phyloP scores from a whole-genome alignment of 495 filamentous ascomycete genomes.

The Jackrogersella multiformis region DNA sequence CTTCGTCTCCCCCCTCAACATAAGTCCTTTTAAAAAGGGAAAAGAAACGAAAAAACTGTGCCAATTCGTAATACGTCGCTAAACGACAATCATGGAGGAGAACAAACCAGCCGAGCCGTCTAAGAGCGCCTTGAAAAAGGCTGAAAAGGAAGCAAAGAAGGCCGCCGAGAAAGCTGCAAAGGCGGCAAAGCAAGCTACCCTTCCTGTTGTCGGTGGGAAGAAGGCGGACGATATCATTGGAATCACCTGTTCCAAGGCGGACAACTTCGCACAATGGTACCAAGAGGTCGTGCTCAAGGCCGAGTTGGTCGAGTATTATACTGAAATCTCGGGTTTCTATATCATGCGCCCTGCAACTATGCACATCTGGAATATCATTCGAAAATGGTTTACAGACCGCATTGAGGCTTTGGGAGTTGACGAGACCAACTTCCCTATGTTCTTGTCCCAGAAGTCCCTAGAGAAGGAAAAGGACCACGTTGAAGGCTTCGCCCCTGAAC shows the following conservation, averaged over 20 bases:
- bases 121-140: slow-evolving; percentile 79
- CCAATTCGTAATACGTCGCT: neutral
- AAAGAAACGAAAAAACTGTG: no score
- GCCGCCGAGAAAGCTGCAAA: slow-evolving; percentile 74
- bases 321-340: slow-evolving; percentile 86
- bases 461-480: slow-evolving; percentile 96
- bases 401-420: slow-evolving; percentile 92
- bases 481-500: slow-evolving; percentile 96
- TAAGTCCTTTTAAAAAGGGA: no score
- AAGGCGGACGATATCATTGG: slow-evolving; percentile 76
- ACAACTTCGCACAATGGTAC: slow-evolving; percentile 95
- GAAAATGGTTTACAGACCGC: slow-evolving; percentile 83
- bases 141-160: slow-evolving; percentile 67
- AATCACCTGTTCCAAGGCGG: slow-evolving; percentile 82
- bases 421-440: slow-evolving; percentile 96
- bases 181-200: slow-evolving; percentile 63
- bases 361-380: slow-evolving; percentile 92
- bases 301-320: slow-evolving; percentile 91
- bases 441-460: slow-evolving; percentile 88
- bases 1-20: neutral
- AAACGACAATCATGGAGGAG: slow-evolving; percentile 50
- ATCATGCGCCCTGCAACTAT: slow-evolving; percentile 88
- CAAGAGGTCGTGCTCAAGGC: slow-evolving; percentile 95
- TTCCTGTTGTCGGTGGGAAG: slow-evolving; percentile 58
- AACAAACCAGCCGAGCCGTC: slow-evolving; percentile 58